These are phyloP conservation scores for Mycena venus DNA, from an alignment of 768 basidiomycete species.

Conservation along the genomic window DNA sequence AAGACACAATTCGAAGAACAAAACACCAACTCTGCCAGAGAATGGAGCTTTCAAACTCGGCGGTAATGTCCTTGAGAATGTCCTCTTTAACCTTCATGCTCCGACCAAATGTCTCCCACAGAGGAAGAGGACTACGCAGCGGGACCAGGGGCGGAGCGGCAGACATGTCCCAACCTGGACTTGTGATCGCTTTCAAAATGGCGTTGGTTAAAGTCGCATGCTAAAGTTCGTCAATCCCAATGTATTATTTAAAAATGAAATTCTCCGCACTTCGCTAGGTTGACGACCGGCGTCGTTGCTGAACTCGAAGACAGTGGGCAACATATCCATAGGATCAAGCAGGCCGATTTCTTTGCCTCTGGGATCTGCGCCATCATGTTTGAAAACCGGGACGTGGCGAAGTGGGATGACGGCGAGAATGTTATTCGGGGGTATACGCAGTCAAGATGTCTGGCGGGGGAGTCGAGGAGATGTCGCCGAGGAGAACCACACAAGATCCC, in stretches of 20 bases:
- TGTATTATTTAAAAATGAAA: background rate
- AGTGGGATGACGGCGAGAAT: constrained; percentile 65
- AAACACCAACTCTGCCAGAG: constrained; percentile 69
- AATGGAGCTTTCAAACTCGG: constrained; percentile 63
- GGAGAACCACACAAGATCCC: constrained; percentile 60
- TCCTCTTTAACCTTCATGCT: constrained; percentile 50
- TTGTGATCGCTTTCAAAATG: constrained; percentile 42
- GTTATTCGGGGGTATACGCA: constrained; percentile 47
- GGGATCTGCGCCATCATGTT: constrained; percentile 46
- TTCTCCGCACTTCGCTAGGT: constrained; percentile 23
- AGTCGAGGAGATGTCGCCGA: constrained; percentile 42
- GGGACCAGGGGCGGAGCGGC: constrained; percentile 37
- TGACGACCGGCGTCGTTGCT: background rate
- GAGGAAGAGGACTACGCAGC: constrained; percentile 50
- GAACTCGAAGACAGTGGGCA: constrained; percentile 55
- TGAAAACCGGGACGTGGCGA: constrained; percentile 61
- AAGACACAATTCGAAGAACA: background rate
- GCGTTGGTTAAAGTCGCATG: constrained; percentile 41
- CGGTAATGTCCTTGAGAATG: constrained; percentile 56
- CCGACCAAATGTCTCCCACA: constrained; percentile 60
- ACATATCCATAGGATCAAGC: constrained; percentile 70
- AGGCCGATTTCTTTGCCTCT: constrained; percentile 58
- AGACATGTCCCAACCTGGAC: constrained; percentile 44
- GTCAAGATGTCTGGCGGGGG: constrained; percentile 31
- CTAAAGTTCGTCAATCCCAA: constrained; percentile 37